A percentile compares a stretch with the other conserved stretches of the same genome.
These are phyloP conservation scores for Thielaviopsis ethacetica DNA, from an alignment of 2,329 filamentous ascomycete species.

Conservation along the genomic window DNA sequence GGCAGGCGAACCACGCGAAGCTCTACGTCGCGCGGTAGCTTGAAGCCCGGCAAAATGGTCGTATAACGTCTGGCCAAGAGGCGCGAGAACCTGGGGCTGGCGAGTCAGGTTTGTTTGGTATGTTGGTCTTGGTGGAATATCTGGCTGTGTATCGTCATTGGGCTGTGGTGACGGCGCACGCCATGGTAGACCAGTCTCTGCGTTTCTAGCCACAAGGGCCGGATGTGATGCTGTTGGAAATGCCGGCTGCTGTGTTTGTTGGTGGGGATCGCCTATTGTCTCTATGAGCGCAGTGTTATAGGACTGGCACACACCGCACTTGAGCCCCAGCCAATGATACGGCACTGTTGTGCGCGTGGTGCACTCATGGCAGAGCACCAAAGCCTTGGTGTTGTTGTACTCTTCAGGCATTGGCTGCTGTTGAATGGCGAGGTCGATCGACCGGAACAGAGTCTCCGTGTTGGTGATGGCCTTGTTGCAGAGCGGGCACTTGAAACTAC, in stretches of 20 bases:
- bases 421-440: conserved; percentile 73
- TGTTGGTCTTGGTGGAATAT: neutral
- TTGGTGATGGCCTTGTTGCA: conserved; percentile 95
- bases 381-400: conserved; percentile 61
- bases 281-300: conserved; percentile 42
- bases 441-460: conserved; percentile 91
- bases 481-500: conserved; percentile 89
- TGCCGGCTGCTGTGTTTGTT: neutral
- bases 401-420: conserved; percentile 83
- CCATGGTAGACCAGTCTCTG: too few relatives aligned
- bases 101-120: neutral
- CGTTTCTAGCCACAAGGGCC: neutral
- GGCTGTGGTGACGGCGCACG: neutral
- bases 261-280: conserved; percentile 5
- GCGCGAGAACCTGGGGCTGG: neutral
- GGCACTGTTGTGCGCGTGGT: conserved; percentile 68
- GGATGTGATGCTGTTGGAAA: neutral
- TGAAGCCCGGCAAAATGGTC: neutral
- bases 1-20: neutral
- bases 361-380: conserved; percentile 91
- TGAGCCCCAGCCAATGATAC: conserved; percentile 90
- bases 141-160: neutral
- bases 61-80: neutral
- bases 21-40: neutral
- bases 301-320: conserved; percentile 59